Conservation (phyloP, 352 stramenopile species). For the Achlya hypogyna region DNA sequence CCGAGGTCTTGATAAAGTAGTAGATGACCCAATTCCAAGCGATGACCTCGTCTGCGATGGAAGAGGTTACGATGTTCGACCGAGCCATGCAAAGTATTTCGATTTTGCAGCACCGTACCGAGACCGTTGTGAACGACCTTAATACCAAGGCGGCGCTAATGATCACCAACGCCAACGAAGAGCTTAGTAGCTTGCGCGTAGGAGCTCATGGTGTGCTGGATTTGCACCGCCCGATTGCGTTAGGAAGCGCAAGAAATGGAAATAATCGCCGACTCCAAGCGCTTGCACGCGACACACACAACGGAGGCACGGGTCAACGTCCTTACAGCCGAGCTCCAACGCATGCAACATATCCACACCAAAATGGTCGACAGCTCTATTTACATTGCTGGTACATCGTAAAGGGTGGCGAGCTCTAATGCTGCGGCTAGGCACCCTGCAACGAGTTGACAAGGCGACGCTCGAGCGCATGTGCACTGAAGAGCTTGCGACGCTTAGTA, state of each 20-base stretch:
- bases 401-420: not conserved
- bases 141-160: not conserved
- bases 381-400: conserved; percentile 11
- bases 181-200: conserved; percentile 1
- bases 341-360: not conserved
- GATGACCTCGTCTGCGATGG: not conserved
- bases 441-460: conserved; percentile 3
- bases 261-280: conserved; percentile 2
- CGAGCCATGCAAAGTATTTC: conserved; percentile 12
- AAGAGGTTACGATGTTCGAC: conserved; percentile 16
- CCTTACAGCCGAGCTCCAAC: not conserved
- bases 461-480: not conserved
- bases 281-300: not conserved
- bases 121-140: not conserved
- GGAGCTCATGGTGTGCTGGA: not conserved
- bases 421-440: not conserved
- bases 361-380: conserved; percentile 8
- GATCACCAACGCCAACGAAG: conserved; percentile 11
- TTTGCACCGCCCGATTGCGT: not conserved
- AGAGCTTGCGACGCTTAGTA: not conserved
- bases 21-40: conserved; percentile 7
- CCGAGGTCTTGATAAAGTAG: not conserved
- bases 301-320: not conserved
- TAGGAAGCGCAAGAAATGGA: conserved; percentile 18
- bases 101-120: conserved; percentile 6